phyloP scores from a whole-genome alignment of 768 basidiomycete genomes.

The Auriscalpium orientale region DNA sequence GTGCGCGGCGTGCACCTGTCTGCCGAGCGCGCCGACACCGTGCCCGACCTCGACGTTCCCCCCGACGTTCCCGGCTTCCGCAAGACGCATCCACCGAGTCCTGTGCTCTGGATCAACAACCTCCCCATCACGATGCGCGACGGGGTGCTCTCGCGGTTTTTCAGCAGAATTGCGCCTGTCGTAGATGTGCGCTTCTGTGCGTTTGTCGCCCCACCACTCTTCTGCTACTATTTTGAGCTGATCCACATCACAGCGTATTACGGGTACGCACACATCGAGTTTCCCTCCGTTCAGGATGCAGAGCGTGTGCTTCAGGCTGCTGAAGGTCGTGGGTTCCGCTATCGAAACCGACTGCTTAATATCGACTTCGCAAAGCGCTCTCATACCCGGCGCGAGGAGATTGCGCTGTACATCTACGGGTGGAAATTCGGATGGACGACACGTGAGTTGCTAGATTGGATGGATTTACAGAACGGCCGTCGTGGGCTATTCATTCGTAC shows the following conservation, averaged over 20 bases:
- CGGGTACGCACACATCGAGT: conserved; percentile 11
- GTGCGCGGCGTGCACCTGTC: not conserved
- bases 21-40: not conserved
- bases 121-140: not conserved
- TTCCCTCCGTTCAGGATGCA: conserved; percentile 3
- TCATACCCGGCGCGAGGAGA: not conserved
- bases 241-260: not conserved
- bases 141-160: not conserved
- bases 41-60: not conserved
- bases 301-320: conserved; percentile 2
- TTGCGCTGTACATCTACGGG: not conserved
- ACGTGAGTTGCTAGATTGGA: not conserved
- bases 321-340: conserved; percentile 4
- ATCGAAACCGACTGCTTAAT: not conserved
- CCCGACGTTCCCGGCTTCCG: not conserved
- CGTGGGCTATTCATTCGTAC: not conserved
- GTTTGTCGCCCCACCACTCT: not conserved
- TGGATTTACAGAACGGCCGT: not conserved
- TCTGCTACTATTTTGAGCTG: not conserved
- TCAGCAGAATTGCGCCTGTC: conserved; percentile 9
- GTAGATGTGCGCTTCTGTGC: conserved; percentile 9
- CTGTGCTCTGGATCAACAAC: not conserved
- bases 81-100: not conserved
- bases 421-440: not conserved
- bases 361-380: conserved; percentile 1